Evolutionary conservation across 108 stramenopile genomes (phyloP).

Genomic region (Cyclostephanos tholiformis): DNA sequence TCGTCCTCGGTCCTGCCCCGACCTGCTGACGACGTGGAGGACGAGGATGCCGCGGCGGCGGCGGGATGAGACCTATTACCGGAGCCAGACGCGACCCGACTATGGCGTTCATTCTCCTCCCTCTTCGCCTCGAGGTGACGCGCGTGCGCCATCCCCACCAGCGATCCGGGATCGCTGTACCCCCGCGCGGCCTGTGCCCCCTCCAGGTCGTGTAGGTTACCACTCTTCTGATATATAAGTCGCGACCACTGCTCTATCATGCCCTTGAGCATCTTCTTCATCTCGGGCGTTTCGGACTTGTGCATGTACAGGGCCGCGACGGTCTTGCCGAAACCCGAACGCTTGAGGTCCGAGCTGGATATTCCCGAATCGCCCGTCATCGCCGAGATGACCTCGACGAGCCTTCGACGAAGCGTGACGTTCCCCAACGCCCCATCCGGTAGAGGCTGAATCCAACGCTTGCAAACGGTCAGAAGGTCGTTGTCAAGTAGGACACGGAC

Average conservation of each 20-base stretch:
- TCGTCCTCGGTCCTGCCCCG: conserved; percentile 44
- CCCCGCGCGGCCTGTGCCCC: conserved; percentile 66
- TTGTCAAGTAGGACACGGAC: conserved; percentile 73
- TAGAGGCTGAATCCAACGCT: conserved; percentile 88
- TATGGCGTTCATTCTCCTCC: conserved; percentile 12
- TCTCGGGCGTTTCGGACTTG: conserved; percentile 80
- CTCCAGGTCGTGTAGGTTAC: conserved; percentile 84
- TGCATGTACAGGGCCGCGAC: conserved; percentile 87
- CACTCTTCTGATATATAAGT: conserved; percentile 91
- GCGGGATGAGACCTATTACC: not conserved
- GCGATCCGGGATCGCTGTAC: conserved; percentile 31
- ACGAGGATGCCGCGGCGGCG: not conserved
- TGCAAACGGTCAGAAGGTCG: conserved; percentile 66
- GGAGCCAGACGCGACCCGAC: not conserved
- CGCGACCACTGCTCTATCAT: conserved; percentile 92
- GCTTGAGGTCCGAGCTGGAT: conserved; percentile 68
- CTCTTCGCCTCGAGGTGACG: conserved; percentile 17
- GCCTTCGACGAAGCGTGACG: conserved; percentile 76
- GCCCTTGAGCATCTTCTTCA: conserved; percentile 68
- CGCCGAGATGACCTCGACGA: conserved; percentile 61
- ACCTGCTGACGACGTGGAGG: not conserved
- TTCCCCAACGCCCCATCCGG: conserved; percentile 83
- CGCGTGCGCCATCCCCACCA: conserved; percentile 54
- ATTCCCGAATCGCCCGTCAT: conserved; percentile 87
- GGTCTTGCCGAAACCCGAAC: conserved; percentile 80